phyloP scores from a whole-genome alignment of 2,329 filamentous ascomycete genomes.

The Verticillium tricorpus region DNA sequence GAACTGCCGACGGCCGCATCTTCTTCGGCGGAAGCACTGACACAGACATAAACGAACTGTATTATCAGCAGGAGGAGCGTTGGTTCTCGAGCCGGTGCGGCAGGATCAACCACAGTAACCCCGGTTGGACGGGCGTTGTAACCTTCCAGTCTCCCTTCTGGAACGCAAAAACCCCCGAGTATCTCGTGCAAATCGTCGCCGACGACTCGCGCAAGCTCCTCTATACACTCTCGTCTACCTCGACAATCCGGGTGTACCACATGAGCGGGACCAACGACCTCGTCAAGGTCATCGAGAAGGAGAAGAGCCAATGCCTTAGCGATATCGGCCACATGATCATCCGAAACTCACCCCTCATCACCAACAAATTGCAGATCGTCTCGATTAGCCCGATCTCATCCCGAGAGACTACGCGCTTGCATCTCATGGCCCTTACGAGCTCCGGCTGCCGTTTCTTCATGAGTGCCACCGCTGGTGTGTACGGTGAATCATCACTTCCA shows the following conservation, averaged over 20 bases:
- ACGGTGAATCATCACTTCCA: conserved; percentile 58
- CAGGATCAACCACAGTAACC: conserved; percentile 83
- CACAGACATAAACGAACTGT: conserved; percentile 88
- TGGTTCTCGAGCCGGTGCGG: conserved; percentile 90
- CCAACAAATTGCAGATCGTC: conserved; percentile 67
- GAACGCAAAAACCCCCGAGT: conserved; percentile 51
- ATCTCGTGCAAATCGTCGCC: conserved; percentile 73
- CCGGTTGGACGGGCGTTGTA: conserved; percentile 63
- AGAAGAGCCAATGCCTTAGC: conserved; percentile 54
- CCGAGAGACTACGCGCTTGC: conserved; percentile 74
- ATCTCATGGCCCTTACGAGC: conserved; percentile 84
- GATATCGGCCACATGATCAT: conserved; percentile 85
- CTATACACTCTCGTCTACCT: conserved; percentile 84
- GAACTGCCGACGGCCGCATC: conserved; percentile 81
- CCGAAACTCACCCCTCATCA: conserved; percentile 61
- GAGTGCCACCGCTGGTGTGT: conserved; percentile 76
- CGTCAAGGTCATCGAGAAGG: conserved; percentile 62
- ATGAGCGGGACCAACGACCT: conserved; percentile 64
- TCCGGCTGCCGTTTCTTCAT: conserved; percentile 90
- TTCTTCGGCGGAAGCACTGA: conserved; percentile 82
- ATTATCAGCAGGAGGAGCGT: conserved; percentile 93
- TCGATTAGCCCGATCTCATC: conserved; percentile 81
- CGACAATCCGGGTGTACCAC: conserved; percentile 87
- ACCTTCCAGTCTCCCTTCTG: conserved; percentile 45
- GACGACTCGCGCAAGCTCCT: conserved; percentile 86